Conservation (phyloP, 345 rosid genomes). For the Bruguiera gymnorhiza region DNA sequence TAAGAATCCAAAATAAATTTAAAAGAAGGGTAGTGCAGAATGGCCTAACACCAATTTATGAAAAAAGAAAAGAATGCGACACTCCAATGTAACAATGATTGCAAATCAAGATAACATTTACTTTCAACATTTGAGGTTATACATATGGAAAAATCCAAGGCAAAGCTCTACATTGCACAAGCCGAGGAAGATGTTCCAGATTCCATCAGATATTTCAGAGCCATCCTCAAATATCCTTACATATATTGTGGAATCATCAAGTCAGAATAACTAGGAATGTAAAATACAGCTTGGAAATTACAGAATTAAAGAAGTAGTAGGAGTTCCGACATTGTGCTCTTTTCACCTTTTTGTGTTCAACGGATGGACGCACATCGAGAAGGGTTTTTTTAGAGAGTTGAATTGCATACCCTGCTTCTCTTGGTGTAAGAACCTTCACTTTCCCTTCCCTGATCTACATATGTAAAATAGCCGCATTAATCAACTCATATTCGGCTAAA, state of each 20-base stretch:
- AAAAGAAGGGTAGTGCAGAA: not conserved
- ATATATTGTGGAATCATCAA: not conserved
- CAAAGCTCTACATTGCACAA: not conserved
- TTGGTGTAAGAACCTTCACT: conserved; percentile 76
- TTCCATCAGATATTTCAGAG: not conserved
- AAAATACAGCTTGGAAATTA: not conserved
- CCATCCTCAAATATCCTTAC: not conserved
- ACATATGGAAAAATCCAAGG: not conserved
- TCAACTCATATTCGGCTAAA: not conserved
- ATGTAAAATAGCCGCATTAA: conserved; percentile 11
- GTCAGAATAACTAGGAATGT: not conserved
- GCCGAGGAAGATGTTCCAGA: not conserved
- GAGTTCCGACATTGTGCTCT: not conserved
- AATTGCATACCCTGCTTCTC: conserved; percentile 90
- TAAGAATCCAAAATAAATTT: not conserved
- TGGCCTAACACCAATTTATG: too few species aligned
- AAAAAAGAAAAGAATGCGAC: too few species aligned
- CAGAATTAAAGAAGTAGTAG: not conserved
- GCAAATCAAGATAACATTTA: too few species aligned
- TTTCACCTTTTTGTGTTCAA: conserved; percentile 64
- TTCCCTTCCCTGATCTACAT: conserved; percentile 73
- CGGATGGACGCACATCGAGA: conserved; percentile 80
- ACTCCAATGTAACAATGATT: too few species aligned
- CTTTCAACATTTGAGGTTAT: too few species aligned
- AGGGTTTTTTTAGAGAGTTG: conserved; percentile 76